These are phyloP conservation scores for Syzygium oleosum DNA, from an alignment of 345 rosid species.

Conservation along the genomic window DNA sequence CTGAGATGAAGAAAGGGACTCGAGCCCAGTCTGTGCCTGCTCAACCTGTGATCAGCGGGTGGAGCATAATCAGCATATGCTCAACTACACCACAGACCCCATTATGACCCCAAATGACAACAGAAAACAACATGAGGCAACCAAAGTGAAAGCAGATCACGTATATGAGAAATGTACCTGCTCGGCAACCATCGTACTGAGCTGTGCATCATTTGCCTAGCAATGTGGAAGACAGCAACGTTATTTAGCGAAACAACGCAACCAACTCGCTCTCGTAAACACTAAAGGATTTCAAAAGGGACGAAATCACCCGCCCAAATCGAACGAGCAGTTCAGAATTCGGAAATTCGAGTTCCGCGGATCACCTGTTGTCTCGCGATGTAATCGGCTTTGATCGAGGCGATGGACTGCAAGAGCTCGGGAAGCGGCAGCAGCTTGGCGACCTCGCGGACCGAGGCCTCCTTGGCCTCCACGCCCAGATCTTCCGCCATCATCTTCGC, in stretches of 20 bases:
- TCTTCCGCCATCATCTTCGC: constrained; percentile 73
- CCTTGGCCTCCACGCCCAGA: constrained; percentile 98
- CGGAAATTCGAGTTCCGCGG: neutral
- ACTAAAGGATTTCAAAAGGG: neutral
- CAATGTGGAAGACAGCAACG: neutral
- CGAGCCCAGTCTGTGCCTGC: constrained; percentile 77
- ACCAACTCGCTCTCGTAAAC: neutral
- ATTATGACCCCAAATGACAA: neutral
- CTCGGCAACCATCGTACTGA: constrained; percentile 99
- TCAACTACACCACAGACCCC: neutral
- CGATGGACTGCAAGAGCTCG: constrained; percentile 73
- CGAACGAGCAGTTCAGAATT: neutral
- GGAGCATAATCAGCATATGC: neutral
- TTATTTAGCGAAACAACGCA: neutral
- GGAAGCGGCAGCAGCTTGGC: constrained; percentile 92
- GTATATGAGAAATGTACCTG: constrained; percentile 33
- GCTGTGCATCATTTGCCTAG: constrained; percentile 97
- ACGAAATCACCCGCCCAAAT: neutral
- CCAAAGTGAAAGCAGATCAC: neutral
- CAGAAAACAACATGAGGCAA: neutral
- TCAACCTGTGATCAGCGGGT: constrained; percentile 47
- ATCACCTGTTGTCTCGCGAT: constrained; percentile 88
- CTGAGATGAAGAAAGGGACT: constrained; percentile 67
- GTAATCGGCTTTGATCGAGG: constrained; percentile 89
- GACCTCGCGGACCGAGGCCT: constrained; percentile 96